A percentile compares a stretch with the other conserved stretches of the same genome.
Evolutionary conservation across 345 rosid genomes (phyloP).

Genomic region (Litchi chinensis): DNA sequence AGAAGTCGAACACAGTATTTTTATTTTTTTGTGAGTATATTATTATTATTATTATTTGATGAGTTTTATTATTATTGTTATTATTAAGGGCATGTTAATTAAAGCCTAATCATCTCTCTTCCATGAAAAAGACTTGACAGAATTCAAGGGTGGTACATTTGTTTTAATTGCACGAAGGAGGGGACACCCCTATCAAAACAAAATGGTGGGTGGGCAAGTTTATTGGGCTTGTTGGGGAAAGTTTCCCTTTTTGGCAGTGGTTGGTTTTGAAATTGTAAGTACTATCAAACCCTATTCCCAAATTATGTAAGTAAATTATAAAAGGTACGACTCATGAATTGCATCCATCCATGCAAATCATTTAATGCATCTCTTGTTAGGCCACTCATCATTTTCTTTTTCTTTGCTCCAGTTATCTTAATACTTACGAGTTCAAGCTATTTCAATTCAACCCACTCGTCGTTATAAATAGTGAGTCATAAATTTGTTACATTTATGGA

Average conservation of each 20-base stretch:
- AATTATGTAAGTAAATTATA: not conserved
- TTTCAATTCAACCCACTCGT: too few species aligned
- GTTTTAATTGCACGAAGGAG: not conserved
- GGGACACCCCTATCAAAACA: not conserved
- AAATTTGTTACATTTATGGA: too few species aligned
- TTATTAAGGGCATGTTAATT: not conserved
- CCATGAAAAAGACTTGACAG: conserved; percentile 5
- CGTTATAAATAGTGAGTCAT: too few species aligned
- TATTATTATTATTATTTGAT: too few species aligned
- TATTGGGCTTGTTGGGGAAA: conserved; percentile 9
- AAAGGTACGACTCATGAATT: not conserved
- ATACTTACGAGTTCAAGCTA: too few species aligned
- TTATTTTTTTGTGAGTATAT: not conserved
- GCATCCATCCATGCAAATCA: not conserved
- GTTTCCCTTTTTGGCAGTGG: conserved; percentile 22
- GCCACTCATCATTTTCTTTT: not conserved
- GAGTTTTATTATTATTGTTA: too few species aligned
- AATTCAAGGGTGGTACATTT: conserved; percentile 10
- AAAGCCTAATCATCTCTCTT: not conserved
- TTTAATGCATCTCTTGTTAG: not conserved
- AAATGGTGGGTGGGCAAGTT: conserved; percentile 10
- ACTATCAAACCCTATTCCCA: not conserved
- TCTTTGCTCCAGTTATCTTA: too few species aligned
- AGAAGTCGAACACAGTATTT: too few species aligned
- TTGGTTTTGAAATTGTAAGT: not conserved